phyloP scores from a whole-genome alignment of 176 grass and related monocot species.

The Oryza officinalis region DNA sequence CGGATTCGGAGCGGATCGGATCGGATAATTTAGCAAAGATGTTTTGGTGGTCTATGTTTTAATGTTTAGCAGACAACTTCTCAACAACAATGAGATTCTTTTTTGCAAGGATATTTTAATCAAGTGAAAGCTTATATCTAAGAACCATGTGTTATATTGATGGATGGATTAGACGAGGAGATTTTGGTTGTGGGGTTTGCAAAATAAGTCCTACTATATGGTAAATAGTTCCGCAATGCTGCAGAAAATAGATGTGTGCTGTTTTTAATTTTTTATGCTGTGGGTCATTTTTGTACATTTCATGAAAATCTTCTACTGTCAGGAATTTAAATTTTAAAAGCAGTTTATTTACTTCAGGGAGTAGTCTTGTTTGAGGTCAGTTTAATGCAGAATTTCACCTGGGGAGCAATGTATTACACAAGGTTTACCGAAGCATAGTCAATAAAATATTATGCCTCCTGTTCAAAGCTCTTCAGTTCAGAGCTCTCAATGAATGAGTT shows the following conservation, averaged over 20 bases:
- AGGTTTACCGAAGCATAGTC: neutral
- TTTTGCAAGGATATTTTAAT: constrained; percentile 15
- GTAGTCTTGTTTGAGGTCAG: neutral
- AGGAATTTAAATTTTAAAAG: constrained; percentile 7
- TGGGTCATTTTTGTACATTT: neutral
- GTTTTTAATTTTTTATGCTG: neutral
- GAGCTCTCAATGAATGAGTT: constrained; percentile 22
- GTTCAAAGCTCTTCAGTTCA: constrained; percentile 8
- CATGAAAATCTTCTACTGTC: neutral
- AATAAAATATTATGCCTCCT: neutral
- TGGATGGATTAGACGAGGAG: neutral
- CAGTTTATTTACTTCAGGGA: neutral
- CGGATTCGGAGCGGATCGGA: too few species aligned
- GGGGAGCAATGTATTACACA: neutral
- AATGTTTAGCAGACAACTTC: neutral
- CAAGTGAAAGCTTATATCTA: neutral
- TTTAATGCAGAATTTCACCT: constrained; percentile 5
- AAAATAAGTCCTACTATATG: neutral
- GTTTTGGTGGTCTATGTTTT: too few species aligned
- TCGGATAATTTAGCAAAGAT: too few species aligned
- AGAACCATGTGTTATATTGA: neutral
- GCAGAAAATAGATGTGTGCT: neutral
- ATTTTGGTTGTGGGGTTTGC: neutral
- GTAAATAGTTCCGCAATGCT: neutral
- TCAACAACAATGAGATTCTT: neutral